phyloP scores from a whole-genome alignment of 2,329 filamentous ascomycete genomes.

The Colletotrichum liriopes region DNA sequence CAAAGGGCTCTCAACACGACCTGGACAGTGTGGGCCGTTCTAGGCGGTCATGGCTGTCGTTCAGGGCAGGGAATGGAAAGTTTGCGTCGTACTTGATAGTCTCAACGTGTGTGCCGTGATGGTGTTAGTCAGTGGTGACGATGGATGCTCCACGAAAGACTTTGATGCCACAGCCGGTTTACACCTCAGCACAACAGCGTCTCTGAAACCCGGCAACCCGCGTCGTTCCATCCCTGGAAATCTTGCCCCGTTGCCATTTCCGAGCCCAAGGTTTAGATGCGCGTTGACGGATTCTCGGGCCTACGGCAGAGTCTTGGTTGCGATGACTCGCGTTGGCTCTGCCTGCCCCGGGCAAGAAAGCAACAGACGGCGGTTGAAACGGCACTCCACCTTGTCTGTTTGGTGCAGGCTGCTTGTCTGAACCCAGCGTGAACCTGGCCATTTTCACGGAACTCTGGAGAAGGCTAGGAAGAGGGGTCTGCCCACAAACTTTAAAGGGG shows the following conservation, averaged over 20 bases:
- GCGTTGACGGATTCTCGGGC: background rate
- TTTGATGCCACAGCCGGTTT: background rate
- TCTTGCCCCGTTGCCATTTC: conserved; percentile 1
- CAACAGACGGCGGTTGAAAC: background rate
- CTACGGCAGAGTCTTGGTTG: background rate
- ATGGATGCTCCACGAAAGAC: background rate
- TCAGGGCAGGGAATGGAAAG: conserved; percentile 44
- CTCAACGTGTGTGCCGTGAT: background rate
- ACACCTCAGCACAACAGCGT: background rate
- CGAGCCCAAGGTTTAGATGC: conserved; percentile 1
- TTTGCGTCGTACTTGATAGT: conserved; percentile 40
- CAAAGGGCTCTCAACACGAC: conserved; percentile 27
- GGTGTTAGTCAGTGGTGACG: background rate
- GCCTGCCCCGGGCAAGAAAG: background rate
- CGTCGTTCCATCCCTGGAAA: conserved; percentile 9
- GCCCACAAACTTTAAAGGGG: background rate
- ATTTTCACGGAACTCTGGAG: background rate
- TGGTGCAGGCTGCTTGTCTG: background rate
- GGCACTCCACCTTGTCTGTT: too few species aligned
- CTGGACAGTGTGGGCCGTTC: conserved; percentile 33
- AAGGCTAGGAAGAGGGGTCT: background rate
- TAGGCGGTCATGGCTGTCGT: conserved; percentile 33
- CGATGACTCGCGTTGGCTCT: background rate
- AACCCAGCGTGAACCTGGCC: background rate
- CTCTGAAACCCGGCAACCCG: conserved; percentile 2